Evolutionary conservation across 345 rosid genomes (phyloP).

Genomic region (Bruguiera sexangula): DNA sequence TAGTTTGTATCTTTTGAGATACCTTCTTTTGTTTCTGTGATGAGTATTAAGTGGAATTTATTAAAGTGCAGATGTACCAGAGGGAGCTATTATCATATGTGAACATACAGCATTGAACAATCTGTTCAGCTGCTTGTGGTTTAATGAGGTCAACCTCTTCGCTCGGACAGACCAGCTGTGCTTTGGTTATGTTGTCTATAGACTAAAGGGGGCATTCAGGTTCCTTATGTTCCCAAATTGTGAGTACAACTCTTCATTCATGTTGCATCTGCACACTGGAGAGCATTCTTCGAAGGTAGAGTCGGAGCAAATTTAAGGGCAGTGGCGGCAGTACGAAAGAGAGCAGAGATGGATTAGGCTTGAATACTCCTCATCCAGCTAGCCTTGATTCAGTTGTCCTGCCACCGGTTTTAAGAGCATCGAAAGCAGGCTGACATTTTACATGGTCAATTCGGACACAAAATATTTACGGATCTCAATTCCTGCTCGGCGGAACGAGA

Average conservation of each 20-base stretch:
- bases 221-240: conserved; percentile 86
- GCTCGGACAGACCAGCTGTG: conserved; percentile 96
- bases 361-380: conserved; percentile 89
- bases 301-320: conserved; percentile 65
- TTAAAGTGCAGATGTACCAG: conserved; percentile 84
- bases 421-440: conserved; percentile 73
- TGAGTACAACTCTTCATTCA: conserved; percentile 78
- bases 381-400: conserved; percentile 62
- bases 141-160: conserved; percentile 88
- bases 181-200: conserved; percentile 77
- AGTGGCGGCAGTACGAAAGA: conserved; percentile 78
- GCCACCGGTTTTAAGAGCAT: conserved; percentile 66
- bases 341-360: conserved; percentile 80
- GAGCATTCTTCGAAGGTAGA: conserved; percentile 94
- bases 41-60: conserved; percentile 1
- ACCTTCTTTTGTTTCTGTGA: no score
- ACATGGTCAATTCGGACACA: background rate
- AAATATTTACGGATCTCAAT: background rate
- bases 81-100: conserved; percentile 85
- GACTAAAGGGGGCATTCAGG: conserved; percentile 64
- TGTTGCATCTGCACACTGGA: conserved; percentile 79
- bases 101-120: conserved; percentile 76
- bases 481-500: background rate
- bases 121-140: conserved; percentile 92
- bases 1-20: background rate